Percentiles rank a stretch among this genome's conserved stretches.
Conservation (phyloP, 345 rosid genomes). For the Brassica carinata region DNA sequence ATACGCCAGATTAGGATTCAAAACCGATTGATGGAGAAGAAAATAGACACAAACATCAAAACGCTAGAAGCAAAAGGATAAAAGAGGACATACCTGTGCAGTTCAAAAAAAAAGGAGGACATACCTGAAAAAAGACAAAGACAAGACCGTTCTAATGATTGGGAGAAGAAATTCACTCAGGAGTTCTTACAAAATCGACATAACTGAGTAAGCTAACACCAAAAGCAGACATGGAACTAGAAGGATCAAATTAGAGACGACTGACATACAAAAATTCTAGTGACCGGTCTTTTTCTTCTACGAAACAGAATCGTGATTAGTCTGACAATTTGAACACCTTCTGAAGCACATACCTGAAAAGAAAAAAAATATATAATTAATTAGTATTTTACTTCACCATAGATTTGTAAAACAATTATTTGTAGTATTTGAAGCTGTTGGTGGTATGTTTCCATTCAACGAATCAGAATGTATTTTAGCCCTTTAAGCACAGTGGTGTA, state of each 20-base stretch:
- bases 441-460: not conserved
- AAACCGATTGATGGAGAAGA: not conserved
- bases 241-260: too few relatives aligned
- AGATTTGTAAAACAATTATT: too few relatives aligned
- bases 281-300: too few relatives aligned
- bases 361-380: not conserved
- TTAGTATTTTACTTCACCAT: not conserved
- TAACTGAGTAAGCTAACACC: not conserved
- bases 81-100: not conserved
- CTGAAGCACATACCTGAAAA: not conserved
- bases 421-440: not conserved
- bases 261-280: too few relatives aligned
- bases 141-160: not conserved
- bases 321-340: not conserved
- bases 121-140: not conserved
- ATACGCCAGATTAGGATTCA: not conserved
- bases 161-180: not conserved
- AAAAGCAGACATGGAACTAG: not conserved
- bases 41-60: not conserved
- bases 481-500: not conserved
- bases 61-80: not conserved
- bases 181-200: not conserved
- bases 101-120: not conserved
- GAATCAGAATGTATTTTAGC: not conserved
- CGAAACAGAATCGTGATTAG: too few relatives aligned